Evolutionary conservation across 31 red algal species (phyloP).

Genomic region (Odonthalia washingtoniensis): DNA sequence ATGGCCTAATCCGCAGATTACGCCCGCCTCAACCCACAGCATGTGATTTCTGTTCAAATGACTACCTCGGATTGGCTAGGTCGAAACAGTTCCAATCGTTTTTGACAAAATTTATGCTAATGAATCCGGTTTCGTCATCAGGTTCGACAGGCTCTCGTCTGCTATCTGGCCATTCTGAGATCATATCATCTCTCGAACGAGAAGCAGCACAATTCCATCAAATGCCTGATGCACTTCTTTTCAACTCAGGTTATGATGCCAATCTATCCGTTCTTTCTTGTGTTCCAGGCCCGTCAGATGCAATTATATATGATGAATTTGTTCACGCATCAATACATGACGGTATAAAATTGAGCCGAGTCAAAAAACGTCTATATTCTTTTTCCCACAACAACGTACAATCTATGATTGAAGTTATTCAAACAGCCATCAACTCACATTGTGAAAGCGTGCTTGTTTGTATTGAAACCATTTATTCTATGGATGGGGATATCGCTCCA

Average conservation of each 20-base stretch:
- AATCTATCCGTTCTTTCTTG: slow-evolving; percentile 84
- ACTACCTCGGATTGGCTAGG: slow-evolving; percentile 87
- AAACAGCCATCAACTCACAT: not conserved
- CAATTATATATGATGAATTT: slow-evolving; percentile 82
- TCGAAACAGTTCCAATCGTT: slow-evolving; percentile 25
- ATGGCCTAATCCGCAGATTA: slow-evolving; percentile 37
- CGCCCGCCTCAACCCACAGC: slow-evolving; percentile 33
- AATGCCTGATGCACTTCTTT: slow-evolving; percentile 63
- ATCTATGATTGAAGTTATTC: slow-evolving; percentile 32
- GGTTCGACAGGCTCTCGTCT: slow-evolving; percentile 95
- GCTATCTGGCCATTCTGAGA: slow-evolving; percentile 82
- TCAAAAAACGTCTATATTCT: slow-evolving; percentile 28
- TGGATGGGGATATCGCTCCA: slow-evolving; percentile 96
- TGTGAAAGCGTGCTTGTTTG: slow-evolving; percentile 64
- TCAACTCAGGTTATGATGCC: slow-evolving; percentile 93
- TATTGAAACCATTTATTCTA: slow-evolving; percentile 96
- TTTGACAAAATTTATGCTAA: slow-evolving; percentile 1
- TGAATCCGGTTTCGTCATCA: not conserved
- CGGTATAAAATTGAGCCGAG: slow-evolving; percentile 79
- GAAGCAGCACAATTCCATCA: slow-evolving; percentile 70
- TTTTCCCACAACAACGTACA: slow-evolving; percentile 86
- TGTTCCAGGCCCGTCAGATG: slow-evolving; percentile 56
- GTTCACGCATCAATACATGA: slow-evolving; percentile 94
- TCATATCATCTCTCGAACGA: slow-evolving; percentile 62
- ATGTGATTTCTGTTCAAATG: slow-evolving; percentile 96